Evolutionary conservation across 179 eudicot species (phyloP).

Genomic region (Dionaea muscipula): DNA sequence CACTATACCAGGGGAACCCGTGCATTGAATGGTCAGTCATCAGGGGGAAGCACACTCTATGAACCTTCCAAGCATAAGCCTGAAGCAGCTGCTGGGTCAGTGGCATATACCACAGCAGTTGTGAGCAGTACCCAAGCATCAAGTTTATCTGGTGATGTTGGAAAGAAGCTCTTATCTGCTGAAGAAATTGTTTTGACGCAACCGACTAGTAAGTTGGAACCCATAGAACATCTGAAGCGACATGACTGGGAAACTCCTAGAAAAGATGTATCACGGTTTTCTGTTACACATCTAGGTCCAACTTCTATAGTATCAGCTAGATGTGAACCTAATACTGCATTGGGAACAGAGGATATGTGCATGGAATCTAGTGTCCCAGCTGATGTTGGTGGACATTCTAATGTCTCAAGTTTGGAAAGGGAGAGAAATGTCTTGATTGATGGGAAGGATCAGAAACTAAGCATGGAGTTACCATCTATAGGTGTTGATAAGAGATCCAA

Average conservation of each 20-base stretch:
- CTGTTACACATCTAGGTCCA: constrained; percentile 16
- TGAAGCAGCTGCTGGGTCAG: constrained; percentile 22
- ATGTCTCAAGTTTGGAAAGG: constrained; percentile 16
- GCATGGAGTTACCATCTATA: constrained; percentile 32
- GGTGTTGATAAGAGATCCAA: constrained; percentile 18
- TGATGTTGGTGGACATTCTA: constrained; percentile 15
- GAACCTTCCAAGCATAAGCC: constrained; percentile 27
- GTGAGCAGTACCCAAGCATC: constrained; percentile 17
- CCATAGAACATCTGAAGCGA: constrained; percentile 22
- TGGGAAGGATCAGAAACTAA: constrained; percentile 24
- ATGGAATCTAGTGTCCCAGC: constrained; percentile 7
- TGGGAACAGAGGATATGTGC: constrained; percentile 9
- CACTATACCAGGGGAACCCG: constrained; percentile 43
- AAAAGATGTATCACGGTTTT: constrained; percentile 17
- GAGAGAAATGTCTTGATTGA: constrained; percentile 17
- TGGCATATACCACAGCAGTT: constrained; percentile 24
- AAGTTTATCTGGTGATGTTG: constrained; percentile 15
- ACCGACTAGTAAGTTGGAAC: constrained; percentile 26
- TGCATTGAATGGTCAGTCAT: constrained; percentile 26
- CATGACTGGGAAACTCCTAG: constrained; percentile 15
- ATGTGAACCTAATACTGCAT: constrained; percentile 11
- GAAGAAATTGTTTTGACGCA: constrained; percentile 22
- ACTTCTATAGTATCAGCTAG: constrained; percentile 12
- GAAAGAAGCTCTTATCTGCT: constrained; percentile 16
- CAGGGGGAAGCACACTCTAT: constrained; percentile 18